A percentile compares a stretch with the other conserved stretches of the same genome.
Evolutionary conservation across 2,329 filamentous ascomycete species (phyloP).

Genomic region (Colletotrichum sp.): DNA sequence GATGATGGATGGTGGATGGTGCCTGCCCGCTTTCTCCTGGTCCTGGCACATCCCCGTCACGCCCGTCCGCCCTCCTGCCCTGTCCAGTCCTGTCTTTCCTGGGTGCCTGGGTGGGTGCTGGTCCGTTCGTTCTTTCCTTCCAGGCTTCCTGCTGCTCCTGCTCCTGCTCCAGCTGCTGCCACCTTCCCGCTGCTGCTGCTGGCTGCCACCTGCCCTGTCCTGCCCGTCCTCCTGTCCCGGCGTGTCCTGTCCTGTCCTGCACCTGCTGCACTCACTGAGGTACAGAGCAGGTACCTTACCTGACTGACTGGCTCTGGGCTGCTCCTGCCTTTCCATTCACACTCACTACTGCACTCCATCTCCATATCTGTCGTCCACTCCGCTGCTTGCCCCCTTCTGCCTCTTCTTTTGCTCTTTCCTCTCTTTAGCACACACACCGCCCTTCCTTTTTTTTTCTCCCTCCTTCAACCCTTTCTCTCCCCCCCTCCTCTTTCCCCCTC

Average conservation of each 20-base stretch:
- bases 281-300: background rate
- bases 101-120: background rate
- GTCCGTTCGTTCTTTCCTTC: slow-evolving; percentile 5
- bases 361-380: slow-evolving; percentile 28
- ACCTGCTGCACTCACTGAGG: background rate
- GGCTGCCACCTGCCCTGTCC: background rate
- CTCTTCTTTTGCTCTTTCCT: slow-evolving; percentile 33
- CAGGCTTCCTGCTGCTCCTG: slow-evolving; percentile 4
- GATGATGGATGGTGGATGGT: background rate
- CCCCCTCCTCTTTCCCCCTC: slow-evolving; percentile 27
- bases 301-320: background rate
- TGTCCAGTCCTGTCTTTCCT: background rate
- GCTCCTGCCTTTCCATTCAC: slow-evolving; percentile 28
- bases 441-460: slow-evolving; percentile 34
- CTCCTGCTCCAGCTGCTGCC: background rate
- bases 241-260: background rate
- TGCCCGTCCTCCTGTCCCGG: background rate
- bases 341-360: slow-evolving; percentile 34
- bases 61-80: slow-evolving; percentile 23
- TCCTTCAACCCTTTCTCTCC: slow-evolving; percentile 30
- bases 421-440: slow-evolving; percentile 33
- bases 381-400: slow-evolving; percentile 32
- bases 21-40: background rate
- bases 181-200: slow-evolving; percentile 1
- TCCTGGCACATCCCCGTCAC: background rate